Evolutionary conservation across 2,329 filamentous ascomycete genomes (phyloP), one percentile per base, ranked within the genome.

Genomic region (Penicillium sp.): DNA sequence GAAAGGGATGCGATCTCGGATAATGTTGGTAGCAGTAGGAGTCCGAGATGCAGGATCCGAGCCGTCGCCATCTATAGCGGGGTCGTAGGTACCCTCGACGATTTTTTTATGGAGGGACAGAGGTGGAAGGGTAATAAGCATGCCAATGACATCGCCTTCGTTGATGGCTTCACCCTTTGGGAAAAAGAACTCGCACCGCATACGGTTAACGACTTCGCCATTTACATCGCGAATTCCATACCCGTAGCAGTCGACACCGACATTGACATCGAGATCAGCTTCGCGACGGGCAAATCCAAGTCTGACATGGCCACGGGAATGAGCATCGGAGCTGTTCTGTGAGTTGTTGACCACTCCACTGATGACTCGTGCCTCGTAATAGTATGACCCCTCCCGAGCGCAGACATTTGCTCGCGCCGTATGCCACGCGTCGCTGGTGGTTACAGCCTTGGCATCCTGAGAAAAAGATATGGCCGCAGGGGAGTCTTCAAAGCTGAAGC

Each of bases 1-100:
- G 56, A 97, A 95, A 1, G 93, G 90, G 36, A 96, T 89, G 40
- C 93, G 87, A 68, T 98, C 94, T 52, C 94, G 88, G 49, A 98
- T 87, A 52, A 97, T 86, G 66, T 97, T 93, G 13, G 81, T 72
- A 0, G 79, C 79, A 50, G 80, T 77, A n/a, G 78, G 76, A 0
- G 78, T 75, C 1, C 63, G 58, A 2, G 74, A 65, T 10, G 42
- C 42, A 22, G 40, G 11, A 18, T 40, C 46, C 4, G 50, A 51
- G 23, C 40, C 57, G 41, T 69, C 62, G 13, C 67, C 64, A 61
- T 96, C 90, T 1, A 90, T 82, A 2, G 87, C 83, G 1, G 89
- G 88, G 62, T 96, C 95, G 72, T 91, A 96, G 39, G 85, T 82
- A 8, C 89, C 89, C 46, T 86, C 80, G 26, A 95, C 87, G 24